These are phyloP conservation scores for Stellera chamaejasme DNA, from an alignment of 345 rosid species.

Conservation along the genomic window DNA sequence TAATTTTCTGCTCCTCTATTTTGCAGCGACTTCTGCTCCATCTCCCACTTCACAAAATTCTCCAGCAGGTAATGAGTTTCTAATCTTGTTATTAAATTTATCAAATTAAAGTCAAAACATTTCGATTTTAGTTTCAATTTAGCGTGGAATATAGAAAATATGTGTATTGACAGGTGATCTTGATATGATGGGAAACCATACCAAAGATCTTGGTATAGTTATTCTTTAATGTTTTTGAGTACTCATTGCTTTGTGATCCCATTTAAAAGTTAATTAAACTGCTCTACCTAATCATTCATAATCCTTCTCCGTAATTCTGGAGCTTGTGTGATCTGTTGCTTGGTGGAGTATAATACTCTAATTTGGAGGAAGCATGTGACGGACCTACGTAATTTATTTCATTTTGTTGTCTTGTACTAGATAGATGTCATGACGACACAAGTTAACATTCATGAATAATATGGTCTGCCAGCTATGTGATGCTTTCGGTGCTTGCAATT, in stretches of 20 bases:
- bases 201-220: too few relatives aligned
- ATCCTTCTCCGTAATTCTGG: background rate
- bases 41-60: too few relatives aligned
- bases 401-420: background rate
- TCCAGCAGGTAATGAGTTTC: too few relatives aligned
- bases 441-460: background rate
- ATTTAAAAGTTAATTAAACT: background rate
- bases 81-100: too few relatives aligned
- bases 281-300: background rate
- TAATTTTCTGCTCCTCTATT: background rate
- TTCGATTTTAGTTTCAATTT: too few relatives aligned
- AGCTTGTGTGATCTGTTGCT: background rate
- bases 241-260: too few relatives aligned
- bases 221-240: too few relatives aligned
- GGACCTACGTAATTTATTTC: background rate
- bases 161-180: too few relatives aligned
- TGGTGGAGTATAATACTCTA: background rate
- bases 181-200: too few relatives aligned
- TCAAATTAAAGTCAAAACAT: too few relatives aligned
- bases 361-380: background rate
- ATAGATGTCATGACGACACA: background rate
- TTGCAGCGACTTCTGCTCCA: too few relatives aligned
- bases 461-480: constrained; percentile 1
- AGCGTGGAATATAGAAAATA: too few relatives aligned
- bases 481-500: constrained; percentile 16